Percentiles rank a stretch among this genome's conserved stretches.
Conservation (phyloP, 1,284 basidiomycete species). For the Sphaerobolus stellatus region DNA sequence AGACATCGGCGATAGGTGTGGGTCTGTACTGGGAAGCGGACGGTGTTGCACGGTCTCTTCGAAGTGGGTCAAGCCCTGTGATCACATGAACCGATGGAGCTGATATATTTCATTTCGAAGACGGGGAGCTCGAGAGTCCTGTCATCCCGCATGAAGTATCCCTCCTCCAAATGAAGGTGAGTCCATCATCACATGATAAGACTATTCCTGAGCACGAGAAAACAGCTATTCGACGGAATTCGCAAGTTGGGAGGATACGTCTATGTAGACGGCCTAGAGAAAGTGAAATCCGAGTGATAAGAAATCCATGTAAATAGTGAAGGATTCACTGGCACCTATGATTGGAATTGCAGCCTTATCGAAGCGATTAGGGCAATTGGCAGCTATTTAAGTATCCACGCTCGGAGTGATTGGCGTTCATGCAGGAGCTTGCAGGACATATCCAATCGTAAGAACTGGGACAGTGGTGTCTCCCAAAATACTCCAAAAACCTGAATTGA, state of each 20-base stretch:
- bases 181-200: background rate
- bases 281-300: slow-evolving; percentile 22
- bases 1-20: too few species aligned
- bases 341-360: too few species aligned
- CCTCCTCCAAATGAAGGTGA: slow-evolving; percentile 1
- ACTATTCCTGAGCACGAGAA: background rate
- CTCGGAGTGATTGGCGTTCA: too few species aligned
- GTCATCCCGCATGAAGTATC: background rate
- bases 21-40: slow-evolving; percentile 80
- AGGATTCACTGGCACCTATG: too few species aligned
- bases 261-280: slow-evolving; percentile 50
- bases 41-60: slow-evolving; percentile 78
- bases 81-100: background rate
- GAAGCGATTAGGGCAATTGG: too few species aligned
- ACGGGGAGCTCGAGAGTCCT: background rate
- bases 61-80: slow-evolving; percentile 55
- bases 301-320: too few species aligned
- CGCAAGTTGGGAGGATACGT: slow-evolving; percentile 50
- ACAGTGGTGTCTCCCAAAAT: too few species aligned
- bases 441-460: too few species aligned
- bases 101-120: background rate
- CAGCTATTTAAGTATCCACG: too few species aligned
- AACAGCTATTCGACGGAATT: slow-evolving; percentile 33
- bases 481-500: too few species aligned
- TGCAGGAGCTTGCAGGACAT: too few species aligned